These are phyloP conservation scores for Paramecium primaurelia DNA, from an alignment of 73 alveolate genomes.

Conservation along the genomic window DNA sequence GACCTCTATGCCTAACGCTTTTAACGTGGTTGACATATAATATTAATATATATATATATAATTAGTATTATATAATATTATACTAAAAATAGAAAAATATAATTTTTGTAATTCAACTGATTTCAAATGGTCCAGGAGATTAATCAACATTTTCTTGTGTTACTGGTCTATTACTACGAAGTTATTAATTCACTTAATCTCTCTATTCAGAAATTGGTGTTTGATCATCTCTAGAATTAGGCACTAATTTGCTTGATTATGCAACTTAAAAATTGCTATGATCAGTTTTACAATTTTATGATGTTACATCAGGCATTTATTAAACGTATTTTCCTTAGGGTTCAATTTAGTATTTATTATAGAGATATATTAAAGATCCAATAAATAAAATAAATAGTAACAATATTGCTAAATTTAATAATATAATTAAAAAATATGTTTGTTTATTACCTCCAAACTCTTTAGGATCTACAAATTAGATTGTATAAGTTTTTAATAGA, in stretches of 20 bases:
- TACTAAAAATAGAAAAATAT: neutral
- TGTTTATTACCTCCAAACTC: neutral
- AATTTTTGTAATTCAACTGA: neutral
- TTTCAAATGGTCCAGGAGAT: neutral
- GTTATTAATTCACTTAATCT: neutral
- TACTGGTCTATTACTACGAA: neutral
- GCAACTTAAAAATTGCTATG: neutral
- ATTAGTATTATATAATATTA: neutral
- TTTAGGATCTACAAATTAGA: neutral
- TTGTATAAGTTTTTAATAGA: neutral
- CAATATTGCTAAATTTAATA: neutral
- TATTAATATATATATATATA: neutral
- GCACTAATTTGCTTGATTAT: neutral
- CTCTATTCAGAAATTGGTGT: neutral
- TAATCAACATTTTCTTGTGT: neutral
- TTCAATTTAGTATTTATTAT: neutral
- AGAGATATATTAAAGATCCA: neutral
- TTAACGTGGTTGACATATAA: slow-evolving; percentile 3
- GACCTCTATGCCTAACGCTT: slow-evolving; percentile 30
- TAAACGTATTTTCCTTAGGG: neutral
- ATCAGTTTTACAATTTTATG: neutral
- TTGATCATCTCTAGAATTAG: neutral
- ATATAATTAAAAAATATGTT: neutral
- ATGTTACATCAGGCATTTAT: neutral
- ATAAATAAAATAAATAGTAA: neutral